Percentiles rank a stretch among this genome's conserved stretches.
Evolutionary conservation across 257 asterid genomes (phyloP).

Genomic region (Anisodus tanguticus): DNA sequence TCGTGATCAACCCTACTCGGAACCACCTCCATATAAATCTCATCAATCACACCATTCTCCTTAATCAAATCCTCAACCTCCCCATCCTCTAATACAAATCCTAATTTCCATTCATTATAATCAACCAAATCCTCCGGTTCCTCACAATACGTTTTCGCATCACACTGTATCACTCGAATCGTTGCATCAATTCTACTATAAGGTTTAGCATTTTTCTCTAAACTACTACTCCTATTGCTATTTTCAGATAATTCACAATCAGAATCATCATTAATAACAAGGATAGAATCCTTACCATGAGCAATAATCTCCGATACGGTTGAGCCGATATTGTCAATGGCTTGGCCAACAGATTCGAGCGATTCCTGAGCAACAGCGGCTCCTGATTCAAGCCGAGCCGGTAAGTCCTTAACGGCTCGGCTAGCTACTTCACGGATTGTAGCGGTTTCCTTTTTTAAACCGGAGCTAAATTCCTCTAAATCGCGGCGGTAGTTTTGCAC

Average conservation of each 20-base stretch:
- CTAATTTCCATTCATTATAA: slow-evolving; percentile 64
- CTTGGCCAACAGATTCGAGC: slow-evolving; percentile 84
- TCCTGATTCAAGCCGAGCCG: slow-evolving; percentile 77
- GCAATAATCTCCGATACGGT: slow-evolving; percentile 62
- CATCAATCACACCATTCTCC: slow-evolving; percentile 58
- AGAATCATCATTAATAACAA: slow-evolving; percentile 41
- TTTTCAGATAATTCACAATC: slow-evolving; percentile 35
- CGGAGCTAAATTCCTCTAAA: slow-evolving; percentile 76
- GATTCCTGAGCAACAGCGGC: slow-evolving; percentile 89
- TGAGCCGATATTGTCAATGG: slow-evolving; percentile 69
- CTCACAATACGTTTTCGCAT: slow-evolving; percentile 66
- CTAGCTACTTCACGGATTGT: slow-evolving; percentile 71
- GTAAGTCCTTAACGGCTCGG: slow-evolving; percentile 76
- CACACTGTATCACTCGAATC: slow-evolving; percentile 62
- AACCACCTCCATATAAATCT: slow-evolving; percentile 67
- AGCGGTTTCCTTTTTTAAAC: slow-evolving; percentile 65
- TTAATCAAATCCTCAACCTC: slow-evolving; percentile 57
- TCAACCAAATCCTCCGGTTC: slow-evolving; percentile 59
- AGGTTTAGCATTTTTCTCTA: slow-evolving; percentile 55
- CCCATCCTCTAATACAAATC: slow-evolving; percentile 63
- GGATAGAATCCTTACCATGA: slow-evolving; percentile 62
- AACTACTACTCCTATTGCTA: background rate
- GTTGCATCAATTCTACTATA: slow-evolving; percentile 74
- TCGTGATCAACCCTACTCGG: slow-evolving; percentile 61
- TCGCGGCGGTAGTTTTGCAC: slow-evolving; percentile 76